Conservation (phyloP, 2,329 filamentous ascomycete species). For the Scedosporium aurantiacum region DNA sequence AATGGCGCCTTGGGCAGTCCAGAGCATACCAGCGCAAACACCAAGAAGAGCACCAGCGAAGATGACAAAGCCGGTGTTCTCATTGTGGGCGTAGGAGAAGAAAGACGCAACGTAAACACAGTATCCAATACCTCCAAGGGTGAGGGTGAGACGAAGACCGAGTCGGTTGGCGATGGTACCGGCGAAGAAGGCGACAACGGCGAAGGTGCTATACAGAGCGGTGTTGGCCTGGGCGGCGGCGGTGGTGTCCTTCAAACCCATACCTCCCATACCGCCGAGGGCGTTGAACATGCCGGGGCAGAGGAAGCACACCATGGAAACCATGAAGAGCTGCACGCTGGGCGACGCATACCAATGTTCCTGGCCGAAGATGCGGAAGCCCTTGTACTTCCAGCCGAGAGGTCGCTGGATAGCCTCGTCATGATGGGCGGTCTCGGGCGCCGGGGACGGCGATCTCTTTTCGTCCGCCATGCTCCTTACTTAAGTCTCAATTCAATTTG, state of each 20-base stretch:
- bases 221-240: constrained; percentile 56
- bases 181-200: constrained; percentile 56
- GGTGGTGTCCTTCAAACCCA: constrained; percentile 43
- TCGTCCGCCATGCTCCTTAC: constrained; percentile 7
- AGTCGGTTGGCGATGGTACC: constrained; percentile 69
- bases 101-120: constrained; percentile 62
- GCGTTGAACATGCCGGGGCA: constrained; percentile 68
- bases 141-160: constrained; percentile 56
- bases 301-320: constrained; percentile 44
- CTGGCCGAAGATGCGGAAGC: constrained; percentile 39
- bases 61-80: constrained; percentile 59
- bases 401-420: constrained; percentile 23
- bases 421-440: not conserved
- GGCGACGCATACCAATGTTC: constrained; percentile 64
- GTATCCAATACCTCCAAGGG: constrained; percentile 67
- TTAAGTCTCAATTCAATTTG: too few relatives aligned
- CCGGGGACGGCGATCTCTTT: constrained; percentile 2
- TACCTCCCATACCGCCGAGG: constrained; percentile 53
- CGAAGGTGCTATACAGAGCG: constrained; percentile 63
- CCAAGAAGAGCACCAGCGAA: constrained; percentile 69
- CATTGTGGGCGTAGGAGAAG: constrained; percentile 57
- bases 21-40: constrained; percentile 68
- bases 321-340: constrained; percentile 59
- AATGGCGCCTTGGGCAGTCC: constrained; percentile 74
- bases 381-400: constrained; percentile 57